Evolutionary conservation across 192 early-diverging fungal genomes (phyloP), one percentile per base, ranked within the genome.

Genomic region (Linnemannia elongata): DNA sequence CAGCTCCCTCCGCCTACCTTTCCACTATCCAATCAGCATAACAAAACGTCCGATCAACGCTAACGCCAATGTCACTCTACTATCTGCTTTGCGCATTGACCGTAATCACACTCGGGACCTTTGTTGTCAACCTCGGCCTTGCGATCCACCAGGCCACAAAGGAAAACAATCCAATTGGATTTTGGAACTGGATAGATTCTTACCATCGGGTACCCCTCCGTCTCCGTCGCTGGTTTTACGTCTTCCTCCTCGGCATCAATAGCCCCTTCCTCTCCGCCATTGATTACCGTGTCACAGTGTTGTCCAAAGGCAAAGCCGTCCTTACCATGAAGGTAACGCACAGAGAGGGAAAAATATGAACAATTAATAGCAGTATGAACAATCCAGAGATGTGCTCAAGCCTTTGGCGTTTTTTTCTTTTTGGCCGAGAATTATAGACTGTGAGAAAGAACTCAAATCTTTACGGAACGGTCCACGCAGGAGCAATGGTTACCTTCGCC

Each of bases 401-500:
- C 12, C 4, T 2, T 36, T 49, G 33, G n/a, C n/a, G 18, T 38
- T 20, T 69, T 44, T 35, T 69, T 69, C 12, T 69, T 17, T 75
- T 75, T 15, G 22, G 0, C 44, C 12, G 44, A 15, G 9, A 45
- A 15, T 45, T 1, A 38, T 82, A 93, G 92, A 91, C 90, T 75
- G 83, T 79, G 74, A 89, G 76, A 49, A 74, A 76, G 33, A 87
- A 80, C n/a, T 88, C 82, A 3, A 91, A 91, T 68, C 88, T 88
- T 22, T 89, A 89, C 38, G 87, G 88, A 35, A 81, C 88, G 45
- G 89, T 91, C 47, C 91, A 92, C 66, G 87, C 92, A 18, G 87
- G 83, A 3, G 90, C 92, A 1, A 72, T 93, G 35, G 87, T 86
- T 35, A 90, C 89, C 35, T 91, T 93, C 84, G 91, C 88, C 5